These are phyloP conservation scores for Thalia dealbata DNA, from an alignment of 176 grass and related monocot genomes.

Conservation along the genomic window DNA sequence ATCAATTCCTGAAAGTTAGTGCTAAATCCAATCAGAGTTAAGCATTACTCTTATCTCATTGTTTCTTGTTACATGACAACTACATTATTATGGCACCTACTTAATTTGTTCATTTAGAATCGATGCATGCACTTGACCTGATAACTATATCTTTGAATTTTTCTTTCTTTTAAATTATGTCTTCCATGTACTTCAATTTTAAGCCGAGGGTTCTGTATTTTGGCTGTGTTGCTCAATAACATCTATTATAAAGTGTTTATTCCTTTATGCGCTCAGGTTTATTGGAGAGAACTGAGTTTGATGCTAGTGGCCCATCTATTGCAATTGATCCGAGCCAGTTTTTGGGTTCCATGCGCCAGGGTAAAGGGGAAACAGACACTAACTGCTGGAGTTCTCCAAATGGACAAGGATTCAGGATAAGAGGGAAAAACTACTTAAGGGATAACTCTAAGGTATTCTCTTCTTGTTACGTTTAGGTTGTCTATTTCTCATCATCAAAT, in stretches of 20 bases:
- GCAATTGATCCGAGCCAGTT: constrained; percentile 57
- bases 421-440: constrained; percentile 80
- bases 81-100: not conserved
- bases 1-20: not conserved
- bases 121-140: not conserved
- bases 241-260: not conserved
- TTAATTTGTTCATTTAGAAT: not conserved
- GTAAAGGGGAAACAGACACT: constrained; percentile 43
- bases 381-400: constrained; percentile 81
- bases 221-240: not conserved
- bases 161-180: not conserved
- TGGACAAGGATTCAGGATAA: constrained; percentile 92
- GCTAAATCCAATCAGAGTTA: not conserved
- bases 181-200: not conserved
- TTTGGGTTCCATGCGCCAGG: constrained; percentile 43
- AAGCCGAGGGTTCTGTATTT: not conserved
- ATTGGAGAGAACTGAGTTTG: constrained; percentile 47
- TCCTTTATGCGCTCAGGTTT: constrained; percentile 39
- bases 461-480: not conserved
- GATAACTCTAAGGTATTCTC: constrained; percentile 63
- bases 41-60: not conserved
- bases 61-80: not conserved
- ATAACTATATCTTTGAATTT: not conserved
- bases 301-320: constrained; percentile 28
- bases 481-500: not conserved